phyloP scores from a whole-genome alignment of 768 basidiomycete genomes.

The Mycena epipterygia region DNA sequence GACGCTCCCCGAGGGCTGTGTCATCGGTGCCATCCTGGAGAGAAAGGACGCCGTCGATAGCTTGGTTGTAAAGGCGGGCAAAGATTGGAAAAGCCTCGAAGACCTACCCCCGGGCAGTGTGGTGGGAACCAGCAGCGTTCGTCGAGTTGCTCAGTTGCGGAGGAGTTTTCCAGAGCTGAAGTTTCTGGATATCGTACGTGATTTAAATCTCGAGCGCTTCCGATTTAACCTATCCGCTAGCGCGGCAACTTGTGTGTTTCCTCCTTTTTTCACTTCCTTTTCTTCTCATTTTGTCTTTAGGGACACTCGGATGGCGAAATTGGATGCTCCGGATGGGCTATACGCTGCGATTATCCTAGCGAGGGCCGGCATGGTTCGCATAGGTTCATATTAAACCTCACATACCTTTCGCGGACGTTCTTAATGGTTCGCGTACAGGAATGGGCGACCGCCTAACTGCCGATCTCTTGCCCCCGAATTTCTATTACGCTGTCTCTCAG shows the following conservation, averaged over 20 bases:
- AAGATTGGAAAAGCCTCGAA: conserved; percentile 75
- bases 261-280: conserved; percentile 5
- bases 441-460: conserved; percentile 81
- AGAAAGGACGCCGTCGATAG: conserved; percentile 92
- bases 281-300: conserved; percentile 52
- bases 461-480: conserved; percentile 78
- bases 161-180: conserved; percentile 79
- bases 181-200: conserved; percentile 89
- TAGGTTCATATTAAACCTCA: no score
- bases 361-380: conserved; percentile 89
- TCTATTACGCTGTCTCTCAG: conserved; percentile 94
- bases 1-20: conserved; percentile 83
- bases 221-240: conserved; percentile 50
- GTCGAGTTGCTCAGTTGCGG: conserved; percentile 91
- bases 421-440: no score
- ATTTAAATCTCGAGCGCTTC: background rate
- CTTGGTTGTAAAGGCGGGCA: conserved; percentile 85
- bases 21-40: conserved; percentile 86
- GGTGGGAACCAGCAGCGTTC: conserved; percentile 94
- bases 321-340: conserved; percentile 86
- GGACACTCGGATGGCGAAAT: conserved; percentile 92
- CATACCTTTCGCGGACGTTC: no score
- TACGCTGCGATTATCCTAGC: conserved; percentile 94
- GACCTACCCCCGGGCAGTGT: conserved; percentile 91
- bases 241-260: conserved; percentile 86